Base-by-base conservation (phyloP, 2,329 filamentous ascomycete species). In the Colletotrichum scovillei region DNA sequence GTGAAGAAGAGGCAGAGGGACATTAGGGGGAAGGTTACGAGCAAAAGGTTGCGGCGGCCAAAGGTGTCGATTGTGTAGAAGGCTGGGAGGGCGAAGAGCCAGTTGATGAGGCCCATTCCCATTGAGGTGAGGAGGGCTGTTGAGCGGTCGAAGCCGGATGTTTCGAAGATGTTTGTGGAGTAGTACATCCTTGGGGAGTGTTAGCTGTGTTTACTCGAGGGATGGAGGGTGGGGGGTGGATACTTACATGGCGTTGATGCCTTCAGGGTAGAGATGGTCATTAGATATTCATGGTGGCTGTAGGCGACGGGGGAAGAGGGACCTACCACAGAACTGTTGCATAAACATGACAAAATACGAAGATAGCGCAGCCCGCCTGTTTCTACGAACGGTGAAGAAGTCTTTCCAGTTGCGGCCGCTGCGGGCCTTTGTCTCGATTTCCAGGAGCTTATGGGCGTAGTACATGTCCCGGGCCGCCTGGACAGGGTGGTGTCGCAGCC, bases 1-100 rank as follows among this genome's bases (percentile, higher is more conserved):
- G 87, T 88, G 26, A 88, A 88, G 42, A 90, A 82, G 14, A 91
- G 78, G 24, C 86, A 89, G 78, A 87, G 83, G 2, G 88, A 83
- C 88, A 90, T 90, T 22, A 89, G 82, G 0, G 88, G 89, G 78
- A 91, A 90, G 2, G 88, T 90, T 75, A 90, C 88, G 2, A 91
- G 79, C 1, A 91, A 82, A 2, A 91, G 79, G 38, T 87, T 83
- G n/a, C 89, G 83, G 28, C 89, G 87, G 0, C 89, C 89, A 68
- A 86, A 90, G 0, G 88, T 90, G 70, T 91, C 89, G 63, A 91
- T 91, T 1, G 89, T 90, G 80, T 87, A 88, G 55, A 90, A 80
- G 2, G 89, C 89, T 0, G 88, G 89, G 73, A 89, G 88, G 3
- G 89, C 88, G 67, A 90, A 90, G 4, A 90, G 67, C 76, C 89